Percentiles rank a stretch among this genome's conserved stretches.
phyloP scores from a whole-genome alignment of 352 stramenopile genomes.

The Elongisporangium prolatum region DNA sequence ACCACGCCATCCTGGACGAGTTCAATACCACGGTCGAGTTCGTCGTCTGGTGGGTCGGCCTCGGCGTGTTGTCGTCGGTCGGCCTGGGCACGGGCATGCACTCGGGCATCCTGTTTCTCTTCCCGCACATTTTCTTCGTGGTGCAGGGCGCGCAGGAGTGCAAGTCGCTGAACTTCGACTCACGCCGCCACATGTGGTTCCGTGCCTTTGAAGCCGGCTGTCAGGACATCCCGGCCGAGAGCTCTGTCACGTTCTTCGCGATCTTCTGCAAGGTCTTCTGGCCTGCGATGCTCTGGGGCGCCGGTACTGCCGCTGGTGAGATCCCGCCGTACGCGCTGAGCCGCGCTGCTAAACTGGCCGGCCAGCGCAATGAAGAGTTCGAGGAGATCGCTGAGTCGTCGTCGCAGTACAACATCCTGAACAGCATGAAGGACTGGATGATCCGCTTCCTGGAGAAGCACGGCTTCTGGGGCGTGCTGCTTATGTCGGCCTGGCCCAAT shows the following conservation, averaged over 20 bases:
- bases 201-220: conserved; percentile 75
- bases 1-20: conserved; percentile 74
- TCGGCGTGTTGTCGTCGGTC: conserved; percentile 93
- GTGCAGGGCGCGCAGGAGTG: conserved; percentile 87
- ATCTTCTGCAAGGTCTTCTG: conserved; percentile 91
- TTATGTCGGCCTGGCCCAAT: conserved; percentile 94
- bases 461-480: conserved; percentile 91
- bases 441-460: conserved; percentile 88
- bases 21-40: conserved; percentile 86
- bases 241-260: conserved; percentile 70
- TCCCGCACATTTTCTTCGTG: conserved; percentile 94
- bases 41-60: conserved; percentile 91
- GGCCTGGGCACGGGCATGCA: conserved; percentile 93
- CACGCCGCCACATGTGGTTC: conserved; percentile 89
- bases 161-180: conserved; percentile 85
- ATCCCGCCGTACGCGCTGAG: conserved; percentile 93
- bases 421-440: conserved; percentile 92
- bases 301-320: conserved; percentile 90
- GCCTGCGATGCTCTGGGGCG: conserved; percentile 90
- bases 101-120: conserved; percentile 92
- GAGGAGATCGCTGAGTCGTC: conserved; percentile 81
- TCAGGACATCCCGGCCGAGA: conserved; percentile 26
- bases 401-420: conserved; percentile 86
- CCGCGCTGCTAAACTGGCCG: conserved; percentile 75
- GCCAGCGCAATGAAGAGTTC: conserved; percentile 88